A percentile compares a stretch with the other conserved stretches of the same genome.
Evolutionary conservation across 805 yeast genomes (phyloP).

Genomic region (Starmera caribaea): DNA sequence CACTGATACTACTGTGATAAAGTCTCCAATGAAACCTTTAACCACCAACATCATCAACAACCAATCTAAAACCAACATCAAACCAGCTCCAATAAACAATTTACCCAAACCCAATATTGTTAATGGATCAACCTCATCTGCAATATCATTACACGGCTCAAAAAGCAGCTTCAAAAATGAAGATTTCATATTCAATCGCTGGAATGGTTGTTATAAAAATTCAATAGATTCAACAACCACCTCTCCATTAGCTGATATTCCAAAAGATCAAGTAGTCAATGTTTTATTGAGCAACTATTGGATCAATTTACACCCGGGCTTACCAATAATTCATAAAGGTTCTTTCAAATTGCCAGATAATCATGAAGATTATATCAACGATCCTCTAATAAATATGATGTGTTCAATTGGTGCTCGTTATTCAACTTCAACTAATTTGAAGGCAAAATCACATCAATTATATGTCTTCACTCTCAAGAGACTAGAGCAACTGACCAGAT

Average conservation of each 20-base stretch:
- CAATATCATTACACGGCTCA: no score
- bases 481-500: not conserved
- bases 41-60: no score
- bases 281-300: slow-evolving; percentile 3
- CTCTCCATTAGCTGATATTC: not conserved
- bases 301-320: slow-evolving; percentile 4
- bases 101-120: no score
- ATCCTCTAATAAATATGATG: not conserved
- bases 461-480: not conserved
- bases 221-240: no score
- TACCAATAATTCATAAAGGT: slow-evolving; percentile 6
- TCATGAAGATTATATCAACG: not conserved
- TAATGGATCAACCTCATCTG: no score
- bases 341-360: slow-evolving; percentile 1
- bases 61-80: no score
- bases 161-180: no score
- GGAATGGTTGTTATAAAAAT: not conserved
- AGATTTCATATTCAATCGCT: not conserved
- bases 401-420: not conserved
- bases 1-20: no score
- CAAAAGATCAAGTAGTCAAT: not conserved
- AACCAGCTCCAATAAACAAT: no score
- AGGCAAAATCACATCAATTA: not conserved
- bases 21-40: no score
- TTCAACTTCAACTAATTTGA: not conserved